These are phyloP conservation scores for Poterioochromonas sp. DNA, from an alignment of 352 stramenopile genomes.

Conservation along the genomic window DNA sequence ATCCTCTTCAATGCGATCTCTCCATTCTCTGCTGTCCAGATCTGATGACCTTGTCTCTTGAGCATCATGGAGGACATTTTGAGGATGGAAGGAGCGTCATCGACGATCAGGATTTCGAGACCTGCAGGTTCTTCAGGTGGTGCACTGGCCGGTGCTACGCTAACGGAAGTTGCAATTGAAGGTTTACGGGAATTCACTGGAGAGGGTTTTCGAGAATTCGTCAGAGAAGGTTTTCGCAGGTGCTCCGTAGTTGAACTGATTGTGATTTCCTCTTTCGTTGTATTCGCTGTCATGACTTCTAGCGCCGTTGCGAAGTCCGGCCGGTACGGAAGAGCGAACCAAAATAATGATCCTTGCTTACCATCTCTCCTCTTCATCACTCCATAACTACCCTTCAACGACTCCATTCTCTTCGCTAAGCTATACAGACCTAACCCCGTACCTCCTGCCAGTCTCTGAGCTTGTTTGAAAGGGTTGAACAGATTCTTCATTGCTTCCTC, in stretches of 20 bases:
- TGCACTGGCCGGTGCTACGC: neutral
- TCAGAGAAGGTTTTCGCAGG: too few species aligned
- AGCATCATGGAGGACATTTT: constrained; percentile 13
- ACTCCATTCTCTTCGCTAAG: neutral
- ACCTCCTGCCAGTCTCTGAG: constrained; percentile 20
- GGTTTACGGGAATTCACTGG: too few species aligned
- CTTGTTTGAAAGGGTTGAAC: constrained; percentile 31
- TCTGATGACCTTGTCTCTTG: constrained; percentile 11
- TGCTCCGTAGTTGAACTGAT: too few species aligned
- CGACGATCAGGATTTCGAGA: neutral
- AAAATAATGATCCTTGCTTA: constrained; percentile 14
- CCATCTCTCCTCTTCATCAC: neutral
- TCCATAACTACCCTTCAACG: constrained; percentile 13
- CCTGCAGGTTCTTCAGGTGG: too few species aligned
- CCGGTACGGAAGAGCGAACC: constrained; percentile 25
- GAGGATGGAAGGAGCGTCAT: neutral
- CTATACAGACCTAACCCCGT: constrained; percentile 28
- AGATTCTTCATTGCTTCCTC: neutral
- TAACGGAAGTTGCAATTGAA: too few species aligned
- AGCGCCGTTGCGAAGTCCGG: neutral
- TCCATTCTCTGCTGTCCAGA: constrained; percentile 10
- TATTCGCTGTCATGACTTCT: too few species aligned
- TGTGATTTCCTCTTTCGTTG: too few species aligned
- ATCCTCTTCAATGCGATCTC: constrained; percentile 11
- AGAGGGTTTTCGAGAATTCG: neutral